phyloP scores from a whole-genome alignment of 2,329 filamentous ascomycete species.

The Penicillium sp. region DNA sequence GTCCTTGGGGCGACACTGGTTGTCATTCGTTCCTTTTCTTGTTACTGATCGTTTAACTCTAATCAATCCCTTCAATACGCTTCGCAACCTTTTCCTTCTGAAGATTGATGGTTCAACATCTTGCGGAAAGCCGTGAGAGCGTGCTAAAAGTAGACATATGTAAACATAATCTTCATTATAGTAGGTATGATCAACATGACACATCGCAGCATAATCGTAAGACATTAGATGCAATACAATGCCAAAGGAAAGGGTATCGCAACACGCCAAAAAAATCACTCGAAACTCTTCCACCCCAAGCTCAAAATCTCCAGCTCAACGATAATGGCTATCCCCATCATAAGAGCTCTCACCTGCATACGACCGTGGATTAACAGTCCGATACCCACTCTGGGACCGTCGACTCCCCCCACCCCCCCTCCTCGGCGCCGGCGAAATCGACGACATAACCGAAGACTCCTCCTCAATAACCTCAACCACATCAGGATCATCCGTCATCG shows the following conservation, averaged over 20 bases:
- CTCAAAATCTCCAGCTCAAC: not conserved
- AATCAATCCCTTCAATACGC: not conserved
- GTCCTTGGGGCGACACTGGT: not conserved
- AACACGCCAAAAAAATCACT: constrained; percentile 7
- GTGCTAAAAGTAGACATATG: not conserved
- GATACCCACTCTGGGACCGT: constrained; percentile 35
- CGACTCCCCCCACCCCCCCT: constrained; percentile 43
- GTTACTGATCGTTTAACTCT: not conserved
- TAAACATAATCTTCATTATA: not conserved
- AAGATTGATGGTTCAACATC: not conserved
- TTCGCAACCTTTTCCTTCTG: too few relatives aligned
- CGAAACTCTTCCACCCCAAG: not conserved
- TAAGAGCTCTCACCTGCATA: constrained; percentile 39
- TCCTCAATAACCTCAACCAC: constrained; percentile 63
- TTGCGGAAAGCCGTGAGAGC: not conserved
- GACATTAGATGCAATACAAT: not conserved
- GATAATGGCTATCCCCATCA: constrained; percentile 20
- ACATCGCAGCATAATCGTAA: not conserved
- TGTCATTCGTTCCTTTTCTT: not conserved
- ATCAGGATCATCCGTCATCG: constrained; percentile 39
- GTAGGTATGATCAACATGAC: not conserved
- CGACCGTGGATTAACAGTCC: constrained; percentile 49
- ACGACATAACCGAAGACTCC: constrained; percentile 38
- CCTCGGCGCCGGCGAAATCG: constrained; percentile 34
- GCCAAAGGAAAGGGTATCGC: constrained; percentile 22